Base-by-base conservation (phyloP, 2,329 filamentous ascomycete genomes). In the Coleophoma crateriformis region DNA sequence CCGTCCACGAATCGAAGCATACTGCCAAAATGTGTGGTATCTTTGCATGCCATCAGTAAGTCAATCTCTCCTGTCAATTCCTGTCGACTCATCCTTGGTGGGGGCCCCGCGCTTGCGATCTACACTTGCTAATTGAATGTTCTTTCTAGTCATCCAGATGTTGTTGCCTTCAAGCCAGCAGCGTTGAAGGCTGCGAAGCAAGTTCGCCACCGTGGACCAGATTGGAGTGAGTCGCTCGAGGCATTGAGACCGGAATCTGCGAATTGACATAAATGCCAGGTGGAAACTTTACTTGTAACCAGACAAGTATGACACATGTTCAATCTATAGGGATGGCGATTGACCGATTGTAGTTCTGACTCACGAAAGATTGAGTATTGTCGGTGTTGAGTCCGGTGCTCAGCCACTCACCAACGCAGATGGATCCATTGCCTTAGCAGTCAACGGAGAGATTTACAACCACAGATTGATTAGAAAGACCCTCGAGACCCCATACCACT, bases 391-490 rank as follows among this genome's bases (percentile, higher is more conserved):
- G 69, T 92, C 88, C 64, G 94, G 94, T 68, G 92, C 94, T 47
- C 94, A 99, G 74, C 94, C 94, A 57, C 79, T 99, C 58, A 87
- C 92, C 77, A 97, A 90, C 76, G 84, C 90, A 60, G 92, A 97
- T 68, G 86, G 84, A 58, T 86, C 79, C 62, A 85, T 99, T 63
- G 85, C 92, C 57, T 83, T 99, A 54, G 92, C 94, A 58, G 94
- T 97, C 82, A 99, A 99, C 72, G 94, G 94, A 72, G 94, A 99
- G 71, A 99, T 99, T 69, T 99, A 99, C 81, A 99, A 99, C 84
- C 94, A 99, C 75, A 88, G 92, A 67, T 82, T 96, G 64, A 79
- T 99, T 65, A 87, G 94, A 67, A 97, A 96, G 75, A 77, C 77
- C 62, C 76, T 96, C 63, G 89, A 89, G 73, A 82, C 77, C 53